Evolutionary conservation across 495 filamentous ascomycete species (phyloP).

Genomic region (Terfezia boudieri): DNA sequence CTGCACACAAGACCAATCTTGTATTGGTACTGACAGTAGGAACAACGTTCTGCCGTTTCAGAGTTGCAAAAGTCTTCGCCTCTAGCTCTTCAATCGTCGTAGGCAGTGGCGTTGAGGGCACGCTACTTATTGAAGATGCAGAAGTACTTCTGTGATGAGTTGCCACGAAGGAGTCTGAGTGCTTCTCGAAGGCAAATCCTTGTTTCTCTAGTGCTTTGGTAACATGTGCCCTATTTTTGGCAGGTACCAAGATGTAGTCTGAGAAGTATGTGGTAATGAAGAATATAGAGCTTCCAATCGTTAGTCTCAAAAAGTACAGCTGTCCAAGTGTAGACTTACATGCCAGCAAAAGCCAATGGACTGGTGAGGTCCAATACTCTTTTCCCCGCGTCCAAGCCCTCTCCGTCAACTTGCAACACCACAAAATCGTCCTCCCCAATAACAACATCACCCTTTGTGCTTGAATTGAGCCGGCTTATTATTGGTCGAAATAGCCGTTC

Average conservation of each 20-base stretch:
- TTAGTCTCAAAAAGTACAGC: conserved; percentile 2
- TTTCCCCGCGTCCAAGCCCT: conserved; percentile 79
- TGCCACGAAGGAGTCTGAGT: conserved; percentile 45
- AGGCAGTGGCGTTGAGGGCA: conserved; percentile 52
- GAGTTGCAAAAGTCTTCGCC: conserved; percentile 50
- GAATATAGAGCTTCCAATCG: conserved; percentile 49
- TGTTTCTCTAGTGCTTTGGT: conserved; percentile 52
- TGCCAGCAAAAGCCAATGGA: conserved; percentile 73
- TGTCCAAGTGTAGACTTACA: conserved; percentile 29
- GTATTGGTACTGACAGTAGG: conserved; percentile 47
- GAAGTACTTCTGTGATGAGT: conserved; percentile 30
- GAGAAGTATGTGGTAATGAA: conserved; percentile 98
- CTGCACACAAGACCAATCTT: conserved; percentile 67
- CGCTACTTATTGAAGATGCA: conserved; percentile 24
- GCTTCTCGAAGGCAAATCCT: conserved; percentile 59
- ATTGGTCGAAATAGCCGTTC: conserved; percentile 50
- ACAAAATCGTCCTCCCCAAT: conserved; percentile 69
- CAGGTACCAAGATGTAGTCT: conserved; percentile 85
- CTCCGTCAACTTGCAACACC: conserved; percentile 63
- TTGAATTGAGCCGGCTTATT: conserved; percentile 29
- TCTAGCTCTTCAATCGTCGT: conserved; percentile 58
- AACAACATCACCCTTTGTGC: conserved; percentile 31
- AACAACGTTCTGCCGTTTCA: conserved; percentile 49
- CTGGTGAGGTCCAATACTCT: conserved; percentile 79
- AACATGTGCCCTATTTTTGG: conserved; percentile 45